Evolutionary conservation across 495 filamentous ascomycete species (phyloP).

Genomic region (Penicillium lagena): DNA sequence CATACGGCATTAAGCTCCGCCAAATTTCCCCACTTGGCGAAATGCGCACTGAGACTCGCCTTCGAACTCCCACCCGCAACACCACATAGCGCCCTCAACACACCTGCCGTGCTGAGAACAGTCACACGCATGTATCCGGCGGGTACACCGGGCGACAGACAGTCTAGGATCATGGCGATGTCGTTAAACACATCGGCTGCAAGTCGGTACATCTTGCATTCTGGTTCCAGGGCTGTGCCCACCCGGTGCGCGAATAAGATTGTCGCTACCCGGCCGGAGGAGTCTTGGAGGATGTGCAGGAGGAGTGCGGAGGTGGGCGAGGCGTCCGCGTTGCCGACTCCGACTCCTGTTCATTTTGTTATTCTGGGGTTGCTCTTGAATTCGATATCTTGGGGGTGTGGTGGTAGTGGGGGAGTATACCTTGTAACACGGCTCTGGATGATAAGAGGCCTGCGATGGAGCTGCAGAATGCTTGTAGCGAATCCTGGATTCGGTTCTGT

Average conservation of each 20-base stretch:
- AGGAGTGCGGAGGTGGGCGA: slow-evolving; percentile 84
- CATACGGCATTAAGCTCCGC: slow-evolving; percentile 85
- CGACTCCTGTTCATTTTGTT: slow-evolving; percentile 52
- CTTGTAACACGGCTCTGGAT: slow-evolving; percentile 84
- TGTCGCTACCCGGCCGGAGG: slow-evolving; percentile 76
- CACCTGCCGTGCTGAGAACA: slow-evolving; percentile 67
- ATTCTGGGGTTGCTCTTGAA: background rate
- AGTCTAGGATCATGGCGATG: slow-evolving; percentile 80
- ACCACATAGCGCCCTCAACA: slow-evolving; percentile 78
- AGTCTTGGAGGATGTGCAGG: slow-evolving; percentile 80
- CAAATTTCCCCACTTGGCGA: slow-evolving; percentile 80
- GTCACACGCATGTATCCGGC: slow-evolving; percentile 54
- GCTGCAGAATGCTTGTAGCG: slow-evolving; percentile 90
- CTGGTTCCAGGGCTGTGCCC: slow-evolving; percentile 83
- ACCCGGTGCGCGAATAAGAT: slow-evolving; percentile 85
- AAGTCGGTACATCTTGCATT: slow-evolving; percentile 91
- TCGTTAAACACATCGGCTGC: slow-evolving; percentile 92
- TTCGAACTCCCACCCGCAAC: slow-evolving; percentile 87
- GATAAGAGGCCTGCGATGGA: slow-evolving; percentile 86
- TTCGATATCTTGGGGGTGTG: background rate
- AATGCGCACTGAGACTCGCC: slow-evolving; percentile 86
- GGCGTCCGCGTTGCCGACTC: slow-evolving; percentile 80
- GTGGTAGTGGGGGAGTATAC: slow-evolving; percentile 23
- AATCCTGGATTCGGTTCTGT: slow-evolving; percentile 53
- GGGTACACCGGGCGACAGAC: slow-evolving; percentile 75